A percentile compares a stretch with the other conserved stretches of the same genome.
phyloP scores from a whole-genome alignment of 371 early-diverging fungal species.

The Lichtheimia corymbifera region DNA sequence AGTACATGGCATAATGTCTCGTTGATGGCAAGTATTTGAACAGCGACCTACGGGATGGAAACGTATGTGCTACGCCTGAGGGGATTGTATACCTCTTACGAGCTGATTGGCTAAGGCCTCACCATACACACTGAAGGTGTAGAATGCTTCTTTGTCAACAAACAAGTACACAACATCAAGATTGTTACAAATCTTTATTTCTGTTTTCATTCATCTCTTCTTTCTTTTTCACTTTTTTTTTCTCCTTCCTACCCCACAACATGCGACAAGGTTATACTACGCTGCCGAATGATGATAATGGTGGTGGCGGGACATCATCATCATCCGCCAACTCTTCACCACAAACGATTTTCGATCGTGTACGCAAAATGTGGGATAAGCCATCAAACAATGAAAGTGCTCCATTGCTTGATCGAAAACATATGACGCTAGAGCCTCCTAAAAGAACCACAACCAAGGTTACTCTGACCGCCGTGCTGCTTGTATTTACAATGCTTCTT shows the following conservation, averaged over 20 bases:
- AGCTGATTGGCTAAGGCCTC: no score
- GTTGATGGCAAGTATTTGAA: no score
- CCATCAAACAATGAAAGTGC: slow-evolving; percentile 21
- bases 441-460: slow-evolving; percentile 21
- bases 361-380: slow-evolving; percentile 15
- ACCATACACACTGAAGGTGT: no score
- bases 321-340: neutral
- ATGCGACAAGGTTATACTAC: slow-evolving; percentile 16
- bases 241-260: neutral
- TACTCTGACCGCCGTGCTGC: slow-evolving; percentile 18
- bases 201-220: no score
- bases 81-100: no score
- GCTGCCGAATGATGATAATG: slow-evolving; percentile 17
- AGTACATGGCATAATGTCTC: no score
- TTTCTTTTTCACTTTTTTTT: slow-evolving; percentile 4
- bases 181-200: no score
- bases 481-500: slow-evolving; percentile 23
- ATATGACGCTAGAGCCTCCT: slow-evolving; percentile 47
- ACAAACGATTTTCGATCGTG: slow-evolving; percentile 6
- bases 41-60: no score
- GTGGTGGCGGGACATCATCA: neutral
- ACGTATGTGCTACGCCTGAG: no score
- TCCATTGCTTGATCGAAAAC: slow-evolving; percentile 35
- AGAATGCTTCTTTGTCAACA: no score
- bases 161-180: no score